Conservation (phyloP, 2,329 filamentous ascomycete genomes). For the Rhynchosporium agropyri region DNA sequence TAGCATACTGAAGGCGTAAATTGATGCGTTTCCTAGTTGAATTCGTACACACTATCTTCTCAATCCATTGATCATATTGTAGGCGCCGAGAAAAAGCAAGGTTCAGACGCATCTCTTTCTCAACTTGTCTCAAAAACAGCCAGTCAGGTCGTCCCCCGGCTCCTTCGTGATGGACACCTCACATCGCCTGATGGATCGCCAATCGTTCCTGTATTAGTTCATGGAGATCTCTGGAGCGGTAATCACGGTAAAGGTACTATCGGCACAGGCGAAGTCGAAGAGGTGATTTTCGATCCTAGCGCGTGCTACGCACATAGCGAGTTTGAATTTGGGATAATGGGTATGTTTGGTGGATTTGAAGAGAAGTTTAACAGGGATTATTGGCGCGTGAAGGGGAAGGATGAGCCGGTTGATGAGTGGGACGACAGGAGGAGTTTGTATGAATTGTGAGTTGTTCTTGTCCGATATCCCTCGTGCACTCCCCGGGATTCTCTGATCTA, state of each 20-base stretch:
- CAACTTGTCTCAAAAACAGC: constrained; percentile 67
- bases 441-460: constrained; percentile 66
- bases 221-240: constrained; percentile 93
- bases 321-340: constrained; percentile 92
- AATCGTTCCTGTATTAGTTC: constrained; percentile 77
- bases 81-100: constrained; percentile 61
- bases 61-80: not conserved
- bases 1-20: no score
- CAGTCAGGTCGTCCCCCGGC: constrained; percentile 67
- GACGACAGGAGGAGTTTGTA: constrained; percentile 82
- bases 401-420: constrained; percentile 80
- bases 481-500: no score
- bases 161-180: constrained; percentile 71
- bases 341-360: constrained; percentile 92
- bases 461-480: not conserved
- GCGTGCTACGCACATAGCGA: constrained; percentile 84
- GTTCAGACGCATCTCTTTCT: constrained; percentile 63
- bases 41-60: no score
- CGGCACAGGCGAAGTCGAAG: constrained; percentile 57
- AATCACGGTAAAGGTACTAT: constrained; percentile 74
- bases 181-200: constrained; percentile 52
- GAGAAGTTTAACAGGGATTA: constrained; percentile 76
- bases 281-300: constrained; percentile 82
- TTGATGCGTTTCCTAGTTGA: not conserved
- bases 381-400: constrained; percentile 71